These are phyloP conservation scores for Agrocybe pediades DNA, from an alignment of 768 basidiomycete genomes.

Conservation along the genomic window DNA sequence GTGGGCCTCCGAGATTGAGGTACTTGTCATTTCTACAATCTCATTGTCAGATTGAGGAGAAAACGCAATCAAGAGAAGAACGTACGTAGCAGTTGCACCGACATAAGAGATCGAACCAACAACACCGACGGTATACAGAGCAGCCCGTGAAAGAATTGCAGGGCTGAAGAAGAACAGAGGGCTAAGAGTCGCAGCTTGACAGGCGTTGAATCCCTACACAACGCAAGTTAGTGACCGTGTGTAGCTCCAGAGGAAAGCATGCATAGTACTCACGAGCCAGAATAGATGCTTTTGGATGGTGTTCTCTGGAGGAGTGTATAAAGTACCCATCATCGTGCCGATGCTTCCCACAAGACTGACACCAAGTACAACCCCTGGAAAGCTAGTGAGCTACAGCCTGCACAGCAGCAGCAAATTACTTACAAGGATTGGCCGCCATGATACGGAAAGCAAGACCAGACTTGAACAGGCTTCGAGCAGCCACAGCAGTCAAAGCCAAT, in stretches of 20 bases:
- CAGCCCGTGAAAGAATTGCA: constrained; percentile 83
- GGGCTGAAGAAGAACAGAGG: constrained; percentile 90
- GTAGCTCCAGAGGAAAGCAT: background rate
- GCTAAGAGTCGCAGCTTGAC: constrained; percentile 83
- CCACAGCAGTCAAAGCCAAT: constrained; percentile 71
- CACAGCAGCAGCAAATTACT: constrained; percentile 18
- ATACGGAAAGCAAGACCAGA: constrained; percentile 69
- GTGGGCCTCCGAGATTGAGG: constrained; percentile 83
- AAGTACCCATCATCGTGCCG: constrained; percentile 83
- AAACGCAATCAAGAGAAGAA: background rate
- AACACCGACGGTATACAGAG: constrained; percentile 83
- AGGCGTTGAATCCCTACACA: constrained; percentile 76
- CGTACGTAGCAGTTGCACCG: constrained; percentile 81
- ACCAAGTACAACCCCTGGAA: constrained; percentile 78
- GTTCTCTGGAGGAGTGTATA: constrained; percentile 78
- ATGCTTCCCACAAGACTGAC: constrained; percentile 79
- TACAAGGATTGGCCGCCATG: constrained; percentile 85
- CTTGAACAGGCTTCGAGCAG: constrained; percentile 78
- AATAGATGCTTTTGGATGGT: constrained; percentile 76
- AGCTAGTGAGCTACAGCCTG: background rate
- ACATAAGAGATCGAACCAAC: constrained; percentile 88
- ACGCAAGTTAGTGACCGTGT: background rate
- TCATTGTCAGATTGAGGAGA: background rate
- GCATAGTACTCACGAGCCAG: constrained; percentile 61
- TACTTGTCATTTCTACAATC: constrained; percentile 70